These are phyloP conservation scores for Arxiozyma telluris DNA, from an alignment of 1,139 yeast genomes.

Conservation along the genomic window DNA sequence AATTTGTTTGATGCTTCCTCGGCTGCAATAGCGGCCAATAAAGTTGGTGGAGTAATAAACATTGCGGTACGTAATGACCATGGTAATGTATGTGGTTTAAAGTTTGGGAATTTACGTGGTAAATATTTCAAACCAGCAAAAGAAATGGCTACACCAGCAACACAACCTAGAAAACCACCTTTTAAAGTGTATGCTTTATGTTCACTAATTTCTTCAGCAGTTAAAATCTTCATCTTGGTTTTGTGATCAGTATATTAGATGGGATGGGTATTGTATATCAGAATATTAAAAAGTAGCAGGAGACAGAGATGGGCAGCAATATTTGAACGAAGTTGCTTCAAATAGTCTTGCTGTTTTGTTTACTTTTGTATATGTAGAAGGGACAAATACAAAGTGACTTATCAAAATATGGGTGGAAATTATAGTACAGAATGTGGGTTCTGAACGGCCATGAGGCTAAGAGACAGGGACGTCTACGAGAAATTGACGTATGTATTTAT, in stretches of 20 bases:
- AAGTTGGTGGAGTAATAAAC: slow-evolving; percentile 51
- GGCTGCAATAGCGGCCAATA: slow-evolving; percentile 46
- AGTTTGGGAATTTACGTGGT: slow-evolving; percentile 37
- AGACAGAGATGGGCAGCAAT: no score
- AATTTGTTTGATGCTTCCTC: slow-evolving; percentile 51
- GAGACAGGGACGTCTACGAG: no score
- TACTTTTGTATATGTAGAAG: no score
- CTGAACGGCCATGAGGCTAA: no score
- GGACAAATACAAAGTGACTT: no score
- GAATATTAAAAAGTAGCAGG: no score
- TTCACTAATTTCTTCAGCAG: slow-evolving; percentile 56
- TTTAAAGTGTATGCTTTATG: slow-evolving; percentile 47
- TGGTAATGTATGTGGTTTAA: slow-evolving; percentile 34
- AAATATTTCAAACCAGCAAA: slow-evolving; percentile 40
- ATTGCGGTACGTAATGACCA: slow-evolving; percentile 51
- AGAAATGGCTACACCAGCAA: slow-evolving; percentile 47
- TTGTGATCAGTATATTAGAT: no score
- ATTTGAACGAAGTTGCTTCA: no score
- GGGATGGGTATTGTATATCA: not conserved
- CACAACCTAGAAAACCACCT: slow-evolving; percentile 59
- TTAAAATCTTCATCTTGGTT: slow-evolving; percentile 53
- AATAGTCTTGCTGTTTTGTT: no score
- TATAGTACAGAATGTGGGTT: no score
- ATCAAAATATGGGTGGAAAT: no score
- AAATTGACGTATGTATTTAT: no score